Evolutionary conservation across 257 asterid genomes (phyloP).

Genomic region (Petrea volubilis): DNA sequence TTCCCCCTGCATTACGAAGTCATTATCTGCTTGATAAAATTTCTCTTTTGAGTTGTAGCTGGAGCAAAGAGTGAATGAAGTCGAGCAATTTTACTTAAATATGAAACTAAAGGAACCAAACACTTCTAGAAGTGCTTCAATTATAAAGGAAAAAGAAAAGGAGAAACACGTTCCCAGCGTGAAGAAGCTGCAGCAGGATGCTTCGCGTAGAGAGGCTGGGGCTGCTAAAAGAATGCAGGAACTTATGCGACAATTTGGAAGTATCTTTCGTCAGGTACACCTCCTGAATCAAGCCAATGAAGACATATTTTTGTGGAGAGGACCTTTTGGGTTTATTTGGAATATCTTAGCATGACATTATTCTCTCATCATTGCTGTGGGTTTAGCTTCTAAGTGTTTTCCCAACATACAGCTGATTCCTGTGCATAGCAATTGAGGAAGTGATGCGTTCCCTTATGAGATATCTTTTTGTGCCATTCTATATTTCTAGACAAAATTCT

Average conservation of each 20-base stretch:
- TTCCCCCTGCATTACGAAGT: neutral
- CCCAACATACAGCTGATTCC: neutral
- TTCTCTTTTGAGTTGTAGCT: slow-evolving; percentile 49
- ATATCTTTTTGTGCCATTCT: slow-evolving; percentile 15
- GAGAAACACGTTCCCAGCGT: slow-evolving; percentile 73
- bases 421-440: neutral
- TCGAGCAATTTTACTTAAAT: slow-evolving; percentile 61
- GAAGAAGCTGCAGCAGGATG: slow-evolving; percentile 86
- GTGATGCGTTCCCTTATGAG: neutral
- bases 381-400: neutral
- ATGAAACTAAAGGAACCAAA: slow-evolving; percentile 40
- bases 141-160: slow-evolving; percentile 57
- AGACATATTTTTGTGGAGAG: neutral
- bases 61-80: slow-evolving; percentile 72
- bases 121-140: slow-evolving; percentile 41
- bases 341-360: neutral
- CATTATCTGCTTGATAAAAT: slow-evolving; percentile 14
- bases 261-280: slow-evolving; percentile 84
- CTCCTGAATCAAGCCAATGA: slow-evolving; percentile 25
- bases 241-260: slow-evolving; percentile 94
- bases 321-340: neutral
- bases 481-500: neutral
- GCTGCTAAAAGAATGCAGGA: slow-evolving; percentile 97
- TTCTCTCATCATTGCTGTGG: slow-evolving; percentile 10
- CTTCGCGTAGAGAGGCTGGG: slow-evolving; percentile 87